These are phyloP conservation scores for Lathyrus oleraceus DNA, from an alignment of 306 rosid species.

Conservation along the genomic window DNA sequence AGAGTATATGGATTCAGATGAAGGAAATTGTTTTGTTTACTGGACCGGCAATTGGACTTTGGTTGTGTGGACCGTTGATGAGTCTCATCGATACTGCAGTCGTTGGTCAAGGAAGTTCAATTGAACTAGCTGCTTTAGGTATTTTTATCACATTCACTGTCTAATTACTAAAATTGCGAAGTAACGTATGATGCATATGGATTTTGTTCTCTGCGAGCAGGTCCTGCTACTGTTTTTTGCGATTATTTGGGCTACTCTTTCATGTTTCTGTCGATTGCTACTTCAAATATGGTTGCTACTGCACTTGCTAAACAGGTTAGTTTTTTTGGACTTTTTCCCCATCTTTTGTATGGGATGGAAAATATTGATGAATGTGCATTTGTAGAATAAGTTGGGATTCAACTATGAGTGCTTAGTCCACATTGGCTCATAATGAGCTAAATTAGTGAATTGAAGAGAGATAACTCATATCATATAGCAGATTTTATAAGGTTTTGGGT, in stretches of 20 bases:
- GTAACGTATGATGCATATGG: neutral
- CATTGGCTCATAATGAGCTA: neutral
- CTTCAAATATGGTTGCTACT: constrained; percentile 95
- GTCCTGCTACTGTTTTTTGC: constrained; percentile 86
- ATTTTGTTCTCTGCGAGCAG: constrained; percentile 44
- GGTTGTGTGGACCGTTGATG: constrained; percentile 88
- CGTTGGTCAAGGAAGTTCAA: constrained; percentile 87
- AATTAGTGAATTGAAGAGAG: neutral
- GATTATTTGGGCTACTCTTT: constrained; percentile 70
- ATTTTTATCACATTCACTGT: neutral
- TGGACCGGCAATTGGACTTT: constrained; percentile 80
- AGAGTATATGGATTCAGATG: constrained; percentile 64
- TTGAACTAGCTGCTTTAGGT: constrained; percentile 94
- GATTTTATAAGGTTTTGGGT: neutral
- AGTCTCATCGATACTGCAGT: constrained; percentile 88
- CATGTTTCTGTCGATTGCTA: constrained; percentile 90
- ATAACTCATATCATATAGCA: neutral
- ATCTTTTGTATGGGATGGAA: neutral
- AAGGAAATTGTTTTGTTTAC: constrained; percentile 68
- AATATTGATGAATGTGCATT: neutral
- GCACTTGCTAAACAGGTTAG: constrained; percentile 79
- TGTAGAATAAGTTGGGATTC: neutral
- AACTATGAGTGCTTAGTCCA: neutral
- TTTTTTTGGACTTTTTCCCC: neutral
- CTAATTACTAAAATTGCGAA: neutral